Evolutionary conservation across 371 early-diverging fungal species (phyloP), one percentile per base, ranked within the genome.

Genomic region (Choanephora cucurbitarum): DNA sequence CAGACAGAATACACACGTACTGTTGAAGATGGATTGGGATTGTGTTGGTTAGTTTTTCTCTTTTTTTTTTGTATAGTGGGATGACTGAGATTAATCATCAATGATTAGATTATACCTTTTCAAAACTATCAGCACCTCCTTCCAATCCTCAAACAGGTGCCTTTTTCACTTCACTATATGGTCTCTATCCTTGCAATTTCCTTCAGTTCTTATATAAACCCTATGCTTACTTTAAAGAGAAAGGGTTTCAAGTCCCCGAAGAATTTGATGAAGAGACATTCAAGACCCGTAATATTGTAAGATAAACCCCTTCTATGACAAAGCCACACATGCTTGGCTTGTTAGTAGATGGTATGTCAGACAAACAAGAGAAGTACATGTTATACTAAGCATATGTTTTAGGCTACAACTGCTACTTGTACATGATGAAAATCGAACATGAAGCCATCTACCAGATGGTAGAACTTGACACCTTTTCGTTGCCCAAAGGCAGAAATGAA

Each of bases 101-200:
- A n/a, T n/a, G n/a, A n/a, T 4, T 49, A 79, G 80, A 79, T 44
- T 79, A 74, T 63, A 76, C 80, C 54, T 73, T 79, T 58, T 79
- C 80, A 28, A 79, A 79, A 63, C 31, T 79, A 46, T 69, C 80
- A 43, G 77, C 80, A 31, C 80, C 80, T 17, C 80, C 80, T 23
- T 76, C 77, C 9, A 79, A 79, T 52, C 80, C 80, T 11, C 71
- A 72, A 49, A 76, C 84, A 5, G 80, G 77, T 0, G 75, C 83
- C 0, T 72, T 87, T 32, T 87, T 87, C 39, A 83, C 85, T 8
- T 80, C 83, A 22, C 56, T 87, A 11, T 87, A 87, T 54, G 87
- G 87, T 5, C 69, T 87, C 15, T 87, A 83, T 63, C 87, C 87
- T 4, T 85, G 85, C 57, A 87, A 82, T 48, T 76, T 84, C 48